phyloP scores from a whole-genome alignment of 495 filamentous ascomycete species.

The Xylaria flabelliformis region DNA sequence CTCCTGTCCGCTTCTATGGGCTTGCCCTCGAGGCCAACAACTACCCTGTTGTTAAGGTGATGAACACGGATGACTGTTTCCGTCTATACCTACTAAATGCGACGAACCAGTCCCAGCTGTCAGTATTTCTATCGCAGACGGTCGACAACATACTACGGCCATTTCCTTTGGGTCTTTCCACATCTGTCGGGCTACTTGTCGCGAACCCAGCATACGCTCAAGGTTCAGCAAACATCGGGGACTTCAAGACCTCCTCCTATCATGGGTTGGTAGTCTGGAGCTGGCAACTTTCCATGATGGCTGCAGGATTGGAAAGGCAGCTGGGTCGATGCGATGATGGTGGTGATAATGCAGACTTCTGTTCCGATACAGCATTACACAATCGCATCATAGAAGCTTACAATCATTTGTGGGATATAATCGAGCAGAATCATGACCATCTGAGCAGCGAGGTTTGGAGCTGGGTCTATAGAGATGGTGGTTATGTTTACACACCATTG shows the following conservation, averaged over 20 bases:
- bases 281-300: constrained; percentile 73
- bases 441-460: constrained; percentile 69
- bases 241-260: constrained; percentile 64
- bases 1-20: constrained; percentile 54
- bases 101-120: constrained; percentile 63
- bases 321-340: constrained; percentile 50
- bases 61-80: constrained; percentile 71
- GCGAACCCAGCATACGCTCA: constrained; percentile 68
- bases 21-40: constrained; percentile 61
- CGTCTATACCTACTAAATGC: constrained; percentile 67
- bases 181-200: constrained; percentile 61
- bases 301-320: constrained; percentile 58
- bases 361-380: constrained; percentile 52
- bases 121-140: constrained; percentile 59
- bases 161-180: constrained; percentile 67
- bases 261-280: constrained; percentile 72
- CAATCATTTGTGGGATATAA: constrained; percentile 64
- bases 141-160: constrained; percentile 61
- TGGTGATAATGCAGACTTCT: constrained; percentile 52
- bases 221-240: constrained; percentile 53
- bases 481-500: constrained; percentile 58
- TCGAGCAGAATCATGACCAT: constrained; percentile 59
- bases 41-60: constrained; percentile 59
- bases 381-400: constrained; percentile 62
- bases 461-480: constrained; percentile 59